phyloP scores from a whole-genome alignment of 192 early-diverging fungal genomes.

The Gaertneriomyces semiglobifer region DNA sequence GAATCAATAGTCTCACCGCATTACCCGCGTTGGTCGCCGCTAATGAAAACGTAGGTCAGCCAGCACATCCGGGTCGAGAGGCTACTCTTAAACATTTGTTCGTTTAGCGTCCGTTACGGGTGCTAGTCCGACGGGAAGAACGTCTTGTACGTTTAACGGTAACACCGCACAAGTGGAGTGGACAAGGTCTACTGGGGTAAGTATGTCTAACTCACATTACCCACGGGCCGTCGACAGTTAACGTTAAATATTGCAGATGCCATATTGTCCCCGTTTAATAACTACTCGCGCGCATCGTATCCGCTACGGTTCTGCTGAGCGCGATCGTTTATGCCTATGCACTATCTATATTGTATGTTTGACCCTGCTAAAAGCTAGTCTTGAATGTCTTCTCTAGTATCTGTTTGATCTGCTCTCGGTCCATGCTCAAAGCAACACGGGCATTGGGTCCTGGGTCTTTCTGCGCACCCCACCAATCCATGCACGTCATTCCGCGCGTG shows the following conservation, averaged over 20 bases:
- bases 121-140: slow-evolving; percentile 28
- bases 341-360: not conserved
- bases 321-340: not conserved
- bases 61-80: not conserved
- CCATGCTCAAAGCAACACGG: slow-evolving; percentile 33
- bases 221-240: not conserved
- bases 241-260: not conserved
- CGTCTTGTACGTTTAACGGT: slow-evolving; percentile 1
- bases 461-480: slow-evolving; percentile 35
- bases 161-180: slow-evolving; percentile 41
- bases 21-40: slow-evolving; percentile 17
- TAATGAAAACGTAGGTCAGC: slow-evolving; percentile 28
- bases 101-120: slow-evolving; percentile 29
- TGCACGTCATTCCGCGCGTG: slow-evolving; percentile 32
- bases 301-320: not conserved
- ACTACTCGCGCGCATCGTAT: not conserved
- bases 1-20: slow-evolving; percentile 6
- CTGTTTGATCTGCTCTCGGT: slow-evolving; percentile 24
- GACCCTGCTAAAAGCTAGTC: slow-evolving; percentile 15
- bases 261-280: not conserved
- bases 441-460: slow-evolving; percentile 23
- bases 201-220: not conserved
- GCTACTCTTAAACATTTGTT: not conserved
- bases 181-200: slow-evolving; percentile 49
- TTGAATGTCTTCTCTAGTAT: slow-evolving; percentile 34